These are phyloP conservation scores for Kazachstania sp. DNA, from an alignment of 1,139 yeast species.

Conservation along the genomic window DNA sequence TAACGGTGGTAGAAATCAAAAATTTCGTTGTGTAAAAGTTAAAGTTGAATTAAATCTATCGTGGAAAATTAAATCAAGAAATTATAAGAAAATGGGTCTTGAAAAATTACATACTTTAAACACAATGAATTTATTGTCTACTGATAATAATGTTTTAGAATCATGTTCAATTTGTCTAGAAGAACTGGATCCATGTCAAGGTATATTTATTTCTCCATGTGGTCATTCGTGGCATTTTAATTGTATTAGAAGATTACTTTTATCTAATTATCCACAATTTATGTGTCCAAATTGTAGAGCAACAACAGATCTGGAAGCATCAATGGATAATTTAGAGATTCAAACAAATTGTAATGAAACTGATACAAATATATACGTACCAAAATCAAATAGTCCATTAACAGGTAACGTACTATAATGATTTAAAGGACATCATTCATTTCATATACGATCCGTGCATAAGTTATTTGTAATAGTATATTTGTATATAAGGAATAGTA, in stretches of 20 bases:
- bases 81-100: conserved; percentile 67
- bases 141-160: conserved; percentile 31
- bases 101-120: conserved; percentile 32
- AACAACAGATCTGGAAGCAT: conserved; percentile 85
- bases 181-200: conserved; percentile 80
- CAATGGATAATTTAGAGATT: conserved; percentile 47
- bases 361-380: not conserved
- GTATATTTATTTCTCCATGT: conserved; percentile 87
- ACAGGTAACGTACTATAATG: not conserved
- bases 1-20: conserved; percentile 51
- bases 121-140: conserved; percentile 1
- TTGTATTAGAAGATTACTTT: conserved; percentile 80
- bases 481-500: no score
- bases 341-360: not conserved
- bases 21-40: conserved; percentile 83
- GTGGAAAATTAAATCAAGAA: conserved; percentile 74
- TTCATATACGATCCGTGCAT: no score
- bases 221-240: conserved; percentile 96
- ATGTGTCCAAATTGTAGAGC: conserved; percentile 93
- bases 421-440: no score
- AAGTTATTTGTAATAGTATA: no score
- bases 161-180: conserved; percentile 88
- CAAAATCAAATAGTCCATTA: not conserved
- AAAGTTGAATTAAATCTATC: conserved; percentile 81
- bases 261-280: conserved; percentile 85